Conservation (phyloP, 73 alveolate species). For the Uronychia setigera region DNA sequence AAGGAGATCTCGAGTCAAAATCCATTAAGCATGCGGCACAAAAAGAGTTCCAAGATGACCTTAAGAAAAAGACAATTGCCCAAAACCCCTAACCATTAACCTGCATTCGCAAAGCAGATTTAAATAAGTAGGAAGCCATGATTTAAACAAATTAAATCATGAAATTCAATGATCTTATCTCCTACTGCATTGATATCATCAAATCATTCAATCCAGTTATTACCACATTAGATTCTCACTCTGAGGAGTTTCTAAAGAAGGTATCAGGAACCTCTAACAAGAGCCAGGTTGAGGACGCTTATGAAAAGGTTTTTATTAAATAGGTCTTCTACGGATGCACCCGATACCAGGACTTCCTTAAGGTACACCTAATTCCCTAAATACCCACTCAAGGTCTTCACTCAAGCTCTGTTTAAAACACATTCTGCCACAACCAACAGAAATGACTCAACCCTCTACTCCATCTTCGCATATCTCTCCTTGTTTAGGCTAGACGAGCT, state of each 20-base stretch:
- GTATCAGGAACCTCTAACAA: conserved; percentile 38
- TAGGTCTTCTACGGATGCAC: conserved; percentile 91
- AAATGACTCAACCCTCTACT: conserved; percentile 90
- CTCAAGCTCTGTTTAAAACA: conserved; percentile 70
- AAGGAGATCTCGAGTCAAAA: no score
- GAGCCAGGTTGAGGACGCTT: conserved; percentile 52
- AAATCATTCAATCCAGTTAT: conserved; percentile 87
- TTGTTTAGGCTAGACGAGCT: conserved; percentile 93
- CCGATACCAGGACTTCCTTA: conserved; percentile 90
- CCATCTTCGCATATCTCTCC: conserved; percentile 89
- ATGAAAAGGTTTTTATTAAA: conserved; percentile 82
- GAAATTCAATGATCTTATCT: conserved; percentile 88
- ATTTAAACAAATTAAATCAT: conserved; percentile 59
- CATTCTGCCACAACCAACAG: conserved; percentile 90
- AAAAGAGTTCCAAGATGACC: no score
- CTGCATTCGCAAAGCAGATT: no score
- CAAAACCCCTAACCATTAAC: no score
- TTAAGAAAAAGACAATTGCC: no score
- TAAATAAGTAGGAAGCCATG: no score
- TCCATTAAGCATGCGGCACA: no score
- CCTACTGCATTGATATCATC: conserved; percentile 76
- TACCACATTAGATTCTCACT: conserved; percentile 82
- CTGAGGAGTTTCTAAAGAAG: conserved; percentile 74
- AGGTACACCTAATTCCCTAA: no score
- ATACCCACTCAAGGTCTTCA: no score